These are phyloP conservation scores for Cyberlindnera nakhonratchasimensis DNA, from an alignment of 805 yeast genomes.

Conservation along the genomic window DNA sequence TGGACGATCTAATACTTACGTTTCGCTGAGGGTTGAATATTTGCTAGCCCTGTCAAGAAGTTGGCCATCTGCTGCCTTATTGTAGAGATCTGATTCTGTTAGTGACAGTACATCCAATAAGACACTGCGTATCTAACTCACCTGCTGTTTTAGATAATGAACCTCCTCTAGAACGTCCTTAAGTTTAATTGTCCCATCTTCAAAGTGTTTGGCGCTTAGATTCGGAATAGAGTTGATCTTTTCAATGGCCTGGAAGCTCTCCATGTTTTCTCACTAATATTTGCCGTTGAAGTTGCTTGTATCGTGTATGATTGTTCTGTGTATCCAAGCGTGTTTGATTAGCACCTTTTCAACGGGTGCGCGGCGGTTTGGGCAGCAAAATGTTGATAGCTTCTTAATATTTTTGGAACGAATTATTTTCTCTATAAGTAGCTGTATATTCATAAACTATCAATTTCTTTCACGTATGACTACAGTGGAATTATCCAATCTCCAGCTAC, in stretches of 20 bases:
- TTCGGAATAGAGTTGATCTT: constrained; percentile 23
- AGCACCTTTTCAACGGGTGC: too few relatives aligned
- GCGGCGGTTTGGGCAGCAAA: too few relatives aligned
- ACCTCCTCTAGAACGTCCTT: constrained; percentile 36
- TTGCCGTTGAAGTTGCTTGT: too few relatives aligned
- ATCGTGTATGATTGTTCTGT: too few relatives aligned
- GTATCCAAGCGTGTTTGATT: too few relatives aligned
- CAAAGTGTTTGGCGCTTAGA: constrained; percentile 39
- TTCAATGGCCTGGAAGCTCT: constrained; percentile 29
- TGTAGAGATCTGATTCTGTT: constrained; percentile 21
- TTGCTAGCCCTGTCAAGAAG: constrained; percentile 34
- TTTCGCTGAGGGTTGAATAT: constrained; percentile 35
- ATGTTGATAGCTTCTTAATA: too few relatives aligned
- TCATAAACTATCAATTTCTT: constrained; percentile 5
- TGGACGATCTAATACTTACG: too few relatives aligned
- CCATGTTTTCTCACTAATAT: constrained; percentile 21
- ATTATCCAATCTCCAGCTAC: constrained; percentile 17
- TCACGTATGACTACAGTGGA: constrained; percentile 15
- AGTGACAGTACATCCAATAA: too few relatives aligned
- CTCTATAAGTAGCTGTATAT: too few relatives aligned
- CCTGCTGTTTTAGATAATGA: constrained; percentile 31
- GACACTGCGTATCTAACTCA: too few relatives aligned
- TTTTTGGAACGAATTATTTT: too few relatives aligned
- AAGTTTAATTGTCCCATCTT: constrained; percentile 35
- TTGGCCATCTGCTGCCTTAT: constrained; percentile 40